Conservation (phyloP, 805 yeast genomes). For the Saturnispora diversa region DNA sequence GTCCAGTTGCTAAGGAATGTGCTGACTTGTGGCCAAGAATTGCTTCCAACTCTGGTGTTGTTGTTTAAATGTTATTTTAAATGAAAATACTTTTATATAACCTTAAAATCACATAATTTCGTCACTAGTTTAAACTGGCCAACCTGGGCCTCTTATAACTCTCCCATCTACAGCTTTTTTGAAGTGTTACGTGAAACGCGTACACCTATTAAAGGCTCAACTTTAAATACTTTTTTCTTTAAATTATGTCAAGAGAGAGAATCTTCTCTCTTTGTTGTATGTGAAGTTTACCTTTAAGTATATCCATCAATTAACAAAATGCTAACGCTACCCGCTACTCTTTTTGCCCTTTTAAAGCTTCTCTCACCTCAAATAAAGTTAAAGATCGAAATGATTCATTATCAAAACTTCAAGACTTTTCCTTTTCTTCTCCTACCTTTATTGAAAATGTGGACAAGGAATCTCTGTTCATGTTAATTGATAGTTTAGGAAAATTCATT, state of each 20-base stretch:
- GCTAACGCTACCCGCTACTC: too few relatives aligned
- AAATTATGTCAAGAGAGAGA: too few relatives aligned
- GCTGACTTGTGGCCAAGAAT: slow-evolving; percentile 99
- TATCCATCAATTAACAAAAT: too few relatives aligned
- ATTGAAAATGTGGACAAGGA: slow-evolving; percentile 17
- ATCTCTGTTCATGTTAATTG: slow-evolving; percentile 14
- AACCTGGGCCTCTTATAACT: too few relatives aligned
- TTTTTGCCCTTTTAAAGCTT: slow-evolving; percentile 2
- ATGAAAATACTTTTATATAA: too few relatives aligned
- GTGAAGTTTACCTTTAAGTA: too few relatives aligned
- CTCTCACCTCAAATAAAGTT: slow-evolving; percentile 37
- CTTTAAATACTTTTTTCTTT: too few relatives aligned
- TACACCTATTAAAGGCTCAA: too few relatives aligned
- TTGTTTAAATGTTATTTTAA: slow-evolving; percentile 55
- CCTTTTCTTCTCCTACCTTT: slow-evolving; percentile 19
- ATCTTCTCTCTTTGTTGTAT: too few relatives aligned
- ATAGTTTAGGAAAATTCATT: slow-evolving; percentile 18
- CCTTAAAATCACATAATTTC: neutral
- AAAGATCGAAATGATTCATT: slow-evolving; percentile 50
- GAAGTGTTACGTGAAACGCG: too few relatives aligned
- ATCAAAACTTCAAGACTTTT: slow-evolving; percentile 29
- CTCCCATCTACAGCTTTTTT: too few relatives aligned
- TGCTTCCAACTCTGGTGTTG: slow-evolving; percentile 99
- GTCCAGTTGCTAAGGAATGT: slow-evolving; percentile 99
- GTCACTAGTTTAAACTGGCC: neutral